Conservation (phyloP, 768 basidiomycete genomes). For the Auricularia sp. region DNA sequence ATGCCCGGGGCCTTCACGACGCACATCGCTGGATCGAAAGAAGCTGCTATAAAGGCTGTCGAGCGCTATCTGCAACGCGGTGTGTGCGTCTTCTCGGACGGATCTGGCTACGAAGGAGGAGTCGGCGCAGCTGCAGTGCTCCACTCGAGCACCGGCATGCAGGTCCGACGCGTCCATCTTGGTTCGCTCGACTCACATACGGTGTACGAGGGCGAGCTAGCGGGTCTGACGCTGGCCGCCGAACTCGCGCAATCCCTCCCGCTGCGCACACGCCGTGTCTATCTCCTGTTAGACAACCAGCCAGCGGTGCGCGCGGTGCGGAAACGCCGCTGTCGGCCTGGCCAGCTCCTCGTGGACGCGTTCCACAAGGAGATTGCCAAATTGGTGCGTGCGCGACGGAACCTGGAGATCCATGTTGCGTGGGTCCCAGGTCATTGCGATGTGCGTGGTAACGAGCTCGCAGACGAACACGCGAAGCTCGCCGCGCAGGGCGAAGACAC, state of each 20-base stretch:
- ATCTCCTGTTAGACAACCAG: conserved; percentile 1
- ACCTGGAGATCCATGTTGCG: neutral
- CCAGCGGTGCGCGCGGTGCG: neutral
- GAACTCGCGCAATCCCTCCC: neutral
- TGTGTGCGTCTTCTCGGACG: conserved; percentile 2
- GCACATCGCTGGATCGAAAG: conserved; percentile 1
- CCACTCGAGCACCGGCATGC: no score
- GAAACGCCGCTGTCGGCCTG: neutral
- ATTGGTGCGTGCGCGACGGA: neutral
- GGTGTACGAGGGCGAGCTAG: neutral
- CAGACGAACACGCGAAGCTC: conserved; percentile 1
- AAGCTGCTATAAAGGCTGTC: neutral
- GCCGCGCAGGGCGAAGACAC: neutral
- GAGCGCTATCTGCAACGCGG: no score
- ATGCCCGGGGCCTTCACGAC: neutral
- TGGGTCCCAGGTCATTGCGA: neutral
- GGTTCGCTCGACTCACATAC: neutral
- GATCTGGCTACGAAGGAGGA: conserved; percentile 1
- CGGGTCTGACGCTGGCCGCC: neutral
- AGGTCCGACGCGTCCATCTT: neutral
- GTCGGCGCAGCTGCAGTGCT: no score
- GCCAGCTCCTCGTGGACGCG: neutral
- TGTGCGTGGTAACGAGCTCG: neutral
- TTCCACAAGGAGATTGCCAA: neutral
- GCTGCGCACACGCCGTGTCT: no score